Percentiles rank a stretch among this genome's conserved stretches.
Conservation (phyloP, 2,329 filamentous ascomycete genomes). For the Xylariaceae sp. region DNA sequence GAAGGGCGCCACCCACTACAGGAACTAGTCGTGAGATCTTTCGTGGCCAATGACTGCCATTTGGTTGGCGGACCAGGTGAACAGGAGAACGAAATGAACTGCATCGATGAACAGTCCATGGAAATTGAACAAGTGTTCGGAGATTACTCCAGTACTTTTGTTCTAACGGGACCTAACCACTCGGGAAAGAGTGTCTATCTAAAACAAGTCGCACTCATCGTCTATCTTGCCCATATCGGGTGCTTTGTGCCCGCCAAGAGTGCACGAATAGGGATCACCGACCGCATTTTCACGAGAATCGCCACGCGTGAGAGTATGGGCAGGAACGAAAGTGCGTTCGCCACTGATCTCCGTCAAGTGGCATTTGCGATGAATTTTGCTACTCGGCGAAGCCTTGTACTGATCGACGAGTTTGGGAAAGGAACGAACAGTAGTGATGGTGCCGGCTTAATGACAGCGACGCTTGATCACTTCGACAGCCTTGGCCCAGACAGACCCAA, state of each 20-base stretch:
- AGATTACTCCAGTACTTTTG: conserved; percentile 58
- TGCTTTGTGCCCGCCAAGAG: conserved; percentile 81
- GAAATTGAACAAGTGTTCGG: neutral
- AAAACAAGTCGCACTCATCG: conserved; percentile 86
- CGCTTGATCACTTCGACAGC: conserved; percentile 52
- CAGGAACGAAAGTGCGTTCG: conserved; percentile 57
- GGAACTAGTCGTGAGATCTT: conserved; percentile 74
- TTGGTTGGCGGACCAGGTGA: conserved; percentile 55
- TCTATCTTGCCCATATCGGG: conserved; percentile 89
- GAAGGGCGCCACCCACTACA: conserved; percentile 85
- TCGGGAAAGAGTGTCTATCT: conserved; percentile 96
- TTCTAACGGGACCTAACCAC: conserved; percentile 91
- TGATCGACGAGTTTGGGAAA: conserved; percentile 90
- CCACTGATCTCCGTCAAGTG: conserved; percentile 82
- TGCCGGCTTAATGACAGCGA: conserved; percentile 52
- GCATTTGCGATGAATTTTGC: conserved; percentile 70
- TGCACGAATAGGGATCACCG: conserved; percentile 79
- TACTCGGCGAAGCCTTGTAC: conserved; percentile 70
- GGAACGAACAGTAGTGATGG: conserved; percentile 57
- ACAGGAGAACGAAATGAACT: neutral
- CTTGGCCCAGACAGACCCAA: conserved; percentile 46
- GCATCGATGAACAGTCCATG: neutral
- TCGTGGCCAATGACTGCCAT: conserved; percentile 77
- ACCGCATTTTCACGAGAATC: conserved; percentile 86
- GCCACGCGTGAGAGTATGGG: conserved; percentile 65